These are phyloP conservation scores for Podospora pseudopauciseta DNA, from an alignment of 495 filamentous ascomycete genomes.

Conservation along the genomic window DNA sequence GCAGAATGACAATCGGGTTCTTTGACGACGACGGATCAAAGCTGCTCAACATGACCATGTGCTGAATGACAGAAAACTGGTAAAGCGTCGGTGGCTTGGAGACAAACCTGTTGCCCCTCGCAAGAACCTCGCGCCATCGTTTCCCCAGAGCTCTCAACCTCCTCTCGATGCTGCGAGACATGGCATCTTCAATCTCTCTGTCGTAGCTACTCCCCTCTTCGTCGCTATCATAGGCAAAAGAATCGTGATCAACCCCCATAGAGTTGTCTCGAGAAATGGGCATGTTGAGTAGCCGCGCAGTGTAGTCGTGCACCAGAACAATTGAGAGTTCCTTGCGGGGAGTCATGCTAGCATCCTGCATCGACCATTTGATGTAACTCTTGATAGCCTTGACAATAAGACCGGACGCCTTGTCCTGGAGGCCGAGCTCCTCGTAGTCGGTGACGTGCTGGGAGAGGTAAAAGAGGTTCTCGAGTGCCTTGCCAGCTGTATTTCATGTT, in stretches of 20 bases:
- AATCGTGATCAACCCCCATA: conserved; percentile 1
- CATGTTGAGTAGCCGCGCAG: conserved; percentile 7
- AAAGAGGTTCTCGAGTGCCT: conserved; percentile 32
- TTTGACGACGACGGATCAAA: conserved; percentile 19
- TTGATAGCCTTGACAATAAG: conserved; percentile 23
- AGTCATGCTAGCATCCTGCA: conserved; percentile 23
- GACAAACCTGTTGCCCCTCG: conserved; percentile 5
- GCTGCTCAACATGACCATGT: conserved; percentile 29
- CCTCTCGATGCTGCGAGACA: conserved; percentile 20
- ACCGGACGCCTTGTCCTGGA: conserved; percentile 18
- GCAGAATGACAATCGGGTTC: conserved; percentile 23
- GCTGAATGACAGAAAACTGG: conserved; percentile 29
- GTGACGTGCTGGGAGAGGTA: conserved; percentile 28
- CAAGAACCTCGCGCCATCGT: conserved; percentile 21
- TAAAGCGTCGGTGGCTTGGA: conserved; percentile 28
- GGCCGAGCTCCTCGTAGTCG: conserved; percentile 29
- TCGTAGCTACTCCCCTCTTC: neutral
- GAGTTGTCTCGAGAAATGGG: neutral
- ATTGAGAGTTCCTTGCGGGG: conserved; percentile 11
- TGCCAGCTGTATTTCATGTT: conserved; percentile 21
- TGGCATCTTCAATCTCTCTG: conserved; percentile 13
- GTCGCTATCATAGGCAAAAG: neutral
- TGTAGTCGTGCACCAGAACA: conserved; percentile 24
- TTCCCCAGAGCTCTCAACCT: conserved; percentile 18
- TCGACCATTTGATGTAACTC: conserved; percentile 29